Conservation (phyloP, 345 rosid species). For the Eutrema heterophyllum region DNA sequence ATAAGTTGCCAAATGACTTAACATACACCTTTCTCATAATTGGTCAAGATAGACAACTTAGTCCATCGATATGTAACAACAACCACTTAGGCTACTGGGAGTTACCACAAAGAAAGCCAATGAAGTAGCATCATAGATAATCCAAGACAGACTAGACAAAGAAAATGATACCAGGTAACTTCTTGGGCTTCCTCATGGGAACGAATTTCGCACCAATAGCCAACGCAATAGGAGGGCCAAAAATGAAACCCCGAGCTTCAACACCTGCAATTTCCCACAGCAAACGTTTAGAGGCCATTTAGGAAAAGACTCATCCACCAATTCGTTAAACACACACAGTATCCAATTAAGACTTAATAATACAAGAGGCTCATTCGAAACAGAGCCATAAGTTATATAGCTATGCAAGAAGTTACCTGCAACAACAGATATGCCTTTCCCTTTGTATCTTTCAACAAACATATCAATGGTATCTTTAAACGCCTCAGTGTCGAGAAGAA, state of each 20-base stretch:
- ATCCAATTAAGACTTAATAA: neutral
- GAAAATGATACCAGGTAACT: conserved; percentile 69
- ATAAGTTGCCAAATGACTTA: neutral
- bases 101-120: neutral
- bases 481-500: conserved; percentile 66
- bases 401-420: conserved; percentile 44
- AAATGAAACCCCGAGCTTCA: conserved; percentile 98
- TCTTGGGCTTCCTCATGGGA: conserved; percentile 95
- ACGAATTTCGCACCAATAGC: conserved; percentile 99
- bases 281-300: neutral
- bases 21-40: neutral
- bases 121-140: neutral
- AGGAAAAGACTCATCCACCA: neutral
- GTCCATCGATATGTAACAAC: neutral
- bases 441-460: conserved; percentile 80
- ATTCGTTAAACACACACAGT: neutral
- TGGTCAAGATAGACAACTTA: neutral
- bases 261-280: conserved; percentile 46
- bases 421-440: conserved; percentile 61
- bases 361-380: neutral
- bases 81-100: neutral
- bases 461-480: conserved; percentile 72
- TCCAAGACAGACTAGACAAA: neutral
- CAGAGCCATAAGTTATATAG: neutral
- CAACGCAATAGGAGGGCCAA: conserved; percentile 98